Conservation (phyloP, 1,284 basidiomycete genomes). For the Fomitopsis pinicola region DNA sequence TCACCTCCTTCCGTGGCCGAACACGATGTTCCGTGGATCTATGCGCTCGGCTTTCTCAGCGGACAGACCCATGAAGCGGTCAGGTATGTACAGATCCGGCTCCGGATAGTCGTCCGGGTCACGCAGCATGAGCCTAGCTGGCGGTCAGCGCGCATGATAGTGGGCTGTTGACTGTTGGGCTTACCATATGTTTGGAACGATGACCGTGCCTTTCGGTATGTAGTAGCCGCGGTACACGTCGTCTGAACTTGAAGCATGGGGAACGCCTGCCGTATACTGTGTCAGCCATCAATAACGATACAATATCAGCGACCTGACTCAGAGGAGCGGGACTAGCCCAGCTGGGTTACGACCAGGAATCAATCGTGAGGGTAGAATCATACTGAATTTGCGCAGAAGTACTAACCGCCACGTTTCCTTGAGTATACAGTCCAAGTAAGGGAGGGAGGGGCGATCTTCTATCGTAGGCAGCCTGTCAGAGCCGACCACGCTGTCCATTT, state of each 20-base stretch:
- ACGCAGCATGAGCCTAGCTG: conserved; percentile 23
- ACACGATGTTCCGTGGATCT: background rate
- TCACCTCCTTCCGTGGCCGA: no score
- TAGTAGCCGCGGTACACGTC: conserved; percentile 44
- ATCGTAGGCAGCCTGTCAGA: conserved; percentile 38
- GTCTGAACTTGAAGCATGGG: conserved; percentile 39
- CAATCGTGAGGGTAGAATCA: no score
- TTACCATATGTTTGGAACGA: background rate
- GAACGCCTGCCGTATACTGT: conserved; percentile 29
- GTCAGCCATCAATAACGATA: background rate
- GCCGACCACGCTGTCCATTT: conserved; percentile 33
- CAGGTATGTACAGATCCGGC: conserved; percentile 25
- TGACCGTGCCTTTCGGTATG: conserved; percentile 40
- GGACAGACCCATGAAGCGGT: conserved; percentile 16
- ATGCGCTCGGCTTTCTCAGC: background rate
- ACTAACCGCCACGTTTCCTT: conserved; percentile 45
- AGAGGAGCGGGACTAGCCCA: no score
- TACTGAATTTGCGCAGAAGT: no score
- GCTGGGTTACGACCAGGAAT: no score
- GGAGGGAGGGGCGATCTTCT: conserved; percentile 43
- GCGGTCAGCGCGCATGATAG: no score
- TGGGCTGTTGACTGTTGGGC: no score
- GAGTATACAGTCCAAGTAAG: conserved; percentile 48
- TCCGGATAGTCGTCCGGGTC: conserved; percentile 23
- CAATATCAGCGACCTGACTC: background rate